A percentile compares a stretch with the other conserved stretches of the same genome.
These are phyloP conservation scores for Blastocystis sp. DNA, from an alignment of 352 stramenopile species.

Conservation along the genomic window DNA sequence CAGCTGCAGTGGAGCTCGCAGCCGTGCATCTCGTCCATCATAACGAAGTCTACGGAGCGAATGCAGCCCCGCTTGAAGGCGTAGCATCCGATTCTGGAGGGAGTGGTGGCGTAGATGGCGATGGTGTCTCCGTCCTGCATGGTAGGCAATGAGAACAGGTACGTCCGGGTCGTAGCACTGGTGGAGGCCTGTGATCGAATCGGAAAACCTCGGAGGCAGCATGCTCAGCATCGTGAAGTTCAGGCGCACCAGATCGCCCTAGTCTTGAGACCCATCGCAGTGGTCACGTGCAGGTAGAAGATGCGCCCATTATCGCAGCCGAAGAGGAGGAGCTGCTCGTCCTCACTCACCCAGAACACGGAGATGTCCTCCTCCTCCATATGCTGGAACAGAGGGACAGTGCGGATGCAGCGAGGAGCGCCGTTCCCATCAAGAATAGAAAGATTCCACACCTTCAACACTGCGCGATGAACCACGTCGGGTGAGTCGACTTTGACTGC, in stretches of 20 bases:
- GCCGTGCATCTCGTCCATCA: not conserved
- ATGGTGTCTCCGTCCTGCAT: not conserved
- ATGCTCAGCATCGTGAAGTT: slow-evolving; percentile 15
- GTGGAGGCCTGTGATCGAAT: not conserved
- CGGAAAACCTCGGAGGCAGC: not conserved
- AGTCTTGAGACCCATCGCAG: not conserved
- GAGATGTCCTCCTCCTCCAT: slow-evolving; percentile 47
- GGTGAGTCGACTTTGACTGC: not conserved
- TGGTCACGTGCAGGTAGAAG: slow-evolving; percentile 6
- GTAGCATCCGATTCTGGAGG: not conserved
- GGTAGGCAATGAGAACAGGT: not conserved
- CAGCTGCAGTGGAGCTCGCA: slow-evolving; percentile 11
- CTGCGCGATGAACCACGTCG: not conserved
- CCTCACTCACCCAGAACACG: not conserved
- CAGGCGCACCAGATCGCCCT: not conserved
- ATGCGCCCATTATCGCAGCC: not conserved
- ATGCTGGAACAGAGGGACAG: not conserved
- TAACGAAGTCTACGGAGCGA: not conserved
- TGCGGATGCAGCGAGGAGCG: not conserved
- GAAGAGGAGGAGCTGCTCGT: slow-evolving; percentile 26
- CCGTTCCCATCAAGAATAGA: not conserved
- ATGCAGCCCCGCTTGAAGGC: not conserved
- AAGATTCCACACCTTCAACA: slow-evolving; percentile 39
- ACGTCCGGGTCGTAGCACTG: not conserved
- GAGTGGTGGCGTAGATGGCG: not conserved